Base-by-base conservation (phyloP, 2,329 filamentous ascomycete genomes). In the Incumbomyces delicatus region DNA sequence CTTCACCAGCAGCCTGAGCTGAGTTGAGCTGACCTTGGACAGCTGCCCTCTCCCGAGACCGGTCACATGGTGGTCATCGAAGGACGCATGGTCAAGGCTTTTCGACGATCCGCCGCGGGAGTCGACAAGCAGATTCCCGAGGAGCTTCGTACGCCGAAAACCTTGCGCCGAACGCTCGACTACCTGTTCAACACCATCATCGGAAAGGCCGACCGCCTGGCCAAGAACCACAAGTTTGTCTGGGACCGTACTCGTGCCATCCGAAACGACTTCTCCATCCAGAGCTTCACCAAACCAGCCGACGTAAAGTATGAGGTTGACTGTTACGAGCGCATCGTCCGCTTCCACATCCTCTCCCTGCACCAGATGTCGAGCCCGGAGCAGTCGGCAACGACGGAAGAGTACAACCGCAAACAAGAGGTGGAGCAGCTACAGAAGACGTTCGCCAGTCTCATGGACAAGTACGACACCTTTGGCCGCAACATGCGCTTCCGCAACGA, bases 181-280 rank as follows among this genome's bases (percentile, higher is more conserved):
- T 73, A 74, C 53, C 62, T 64, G 46, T 63, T 72, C n/a, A 65
- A 71, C 35, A 59, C 71, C 53, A 62, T 81, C 7, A 62, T 81
- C 46, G 68, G 67, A 34, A 71, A 75, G 22, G 61, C 65, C 17
- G 67, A 74, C 14, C 63, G 66, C 29, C 64, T 78, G 42, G 70
- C 66, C 1, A 60, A 68, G n/a, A 70, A 80, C 11, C 76, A 81
- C 56, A 73, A 74, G 50, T 83, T 81, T 59, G 71, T 82, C 20
- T 83, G 79, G 79, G 78, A 82, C 58, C 71, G 79, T 14, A 81
- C 78, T 30, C 71, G 79, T 39, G 78, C 76, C 4, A 74, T 83
- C 48, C 73, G 79, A 34, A 82, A 81, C 56, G 79, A 83, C 58
- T 77, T 81, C 42, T 77, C 76, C 2, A 79, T 81, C 16, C 77